Evolutionary conservation across 345 rosid species (phyloP).

Genomic region (Linum trigynum): DNA sequence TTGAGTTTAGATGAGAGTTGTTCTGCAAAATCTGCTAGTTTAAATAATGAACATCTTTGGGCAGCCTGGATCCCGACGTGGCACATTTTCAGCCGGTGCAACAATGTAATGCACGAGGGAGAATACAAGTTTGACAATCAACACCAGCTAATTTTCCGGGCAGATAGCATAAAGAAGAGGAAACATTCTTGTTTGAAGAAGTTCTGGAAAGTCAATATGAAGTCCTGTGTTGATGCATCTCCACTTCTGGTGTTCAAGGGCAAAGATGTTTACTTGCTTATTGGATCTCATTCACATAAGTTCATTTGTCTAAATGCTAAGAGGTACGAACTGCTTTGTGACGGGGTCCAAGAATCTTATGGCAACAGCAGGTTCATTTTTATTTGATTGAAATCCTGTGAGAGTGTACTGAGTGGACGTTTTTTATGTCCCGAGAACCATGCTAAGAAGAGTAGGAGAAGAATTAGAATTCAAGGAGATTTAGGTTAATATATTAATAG

Average conservation of each 20-base stretch:
- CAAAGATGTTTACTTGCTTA: conserved; percentile 52
- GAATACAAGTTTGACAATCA: conserved; percentile 17
- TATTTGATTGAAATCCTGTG: too few species aligned
- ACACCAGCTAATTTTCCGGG: conserved; percentile 24
- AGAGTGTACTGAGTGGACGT: too few species aligned
- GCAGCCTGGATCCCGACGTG: conserved; percentile 22
- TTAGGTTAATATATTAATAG: too few species aligned
- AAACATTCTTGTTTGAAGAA: conserved; percentile 35
- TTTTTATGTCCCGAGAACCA: too few species aligned
- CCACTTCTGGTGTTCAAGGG: conserved; percentile 57
- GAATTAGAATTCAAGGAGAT: too few species aligned
- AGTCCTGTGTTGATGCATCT: conserved; percentile 91
- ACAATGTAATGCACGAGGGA: conserved; percentile 45
- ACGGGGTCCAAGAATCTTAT: neutral
- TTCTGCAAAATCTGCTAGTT: conserved; percentile 15
- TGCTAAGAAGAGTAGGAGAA: too few species aligned
- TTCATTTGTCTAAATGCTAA: conserved; percentile 60
- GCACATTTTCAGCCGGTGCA: conserved; percentile 71
- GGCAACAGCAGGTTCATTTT: too few species aligned
- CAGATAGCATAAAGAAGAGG: conserved; percentile 34
- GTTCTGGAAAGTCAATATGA: conserved; percentile 83
- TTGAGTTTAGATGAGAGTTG: conserved; percentile 22
- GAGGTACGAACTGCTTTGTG: conserved; percentile 37
- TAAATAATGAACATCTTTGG: conserved; percentile 29
- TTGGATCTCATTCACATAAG: conserved; percentile 82